phyloP scores from a whole-genome alignment of 148 eudicot genomes.

The Amaranthus cruentus region DNA sequence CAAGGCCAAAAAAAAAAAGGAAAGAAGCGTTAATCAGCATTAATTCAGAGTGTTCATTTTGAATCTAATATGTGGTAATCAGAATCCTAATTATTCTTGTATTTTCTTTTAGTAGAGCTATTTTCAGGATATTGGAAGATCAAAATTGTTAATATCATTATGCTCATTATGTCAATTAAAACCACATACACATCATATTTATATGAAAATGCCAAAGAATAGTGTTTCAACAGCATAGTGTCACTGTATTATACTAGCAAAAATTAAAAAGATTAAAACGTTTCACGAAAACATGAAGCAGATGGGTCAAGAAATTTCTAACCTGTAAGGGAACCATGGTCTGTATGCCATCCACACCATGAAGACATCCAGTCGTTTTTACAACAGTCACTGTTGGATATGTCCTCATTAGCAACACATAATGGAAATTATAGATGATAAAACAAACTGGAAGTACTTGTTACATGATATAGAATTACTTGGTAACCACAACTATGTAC shows the following conservation, averaged over 20 bases:
- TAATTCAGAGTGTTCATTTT: neutral
- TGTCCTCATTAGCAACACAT: slow-evolving; percentile 6
- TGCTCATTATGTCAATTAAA: neutral
- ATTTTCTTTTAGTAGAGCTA: neutral
- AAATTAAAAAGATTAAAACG: neutral
- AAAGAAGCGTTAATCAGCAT: neutral
- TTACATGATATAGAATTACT: neutral
- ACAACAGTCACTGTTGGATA: slow-evolving; percentile 36
- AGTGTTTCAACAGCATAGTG: neutral
- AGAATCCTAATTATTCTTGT: neutral
- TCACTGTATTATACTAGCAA: neutral
- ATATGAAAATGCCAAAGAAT: neutral
- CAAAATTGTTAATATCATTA: neutral
- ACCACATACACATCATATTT: neutral
- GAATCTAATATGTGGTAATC: neutral
- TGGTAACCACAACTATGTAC: neutral
- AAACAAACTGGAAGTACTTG: neutral
- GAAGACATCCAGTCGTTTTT: slow-evolving; percentile 65
- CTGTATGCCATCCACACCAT: slow-evolving; percentile 99
- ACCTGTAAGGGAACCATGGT: slow-evolving; percentile 98
- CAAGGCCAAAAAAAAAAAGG: neutral
- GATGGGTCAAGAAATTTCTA: slow-evolving; percentile 11
- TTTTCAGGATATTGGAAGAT: neutral
- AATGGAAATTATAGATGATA: neutral
- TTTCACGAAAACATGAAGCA: neutral